Evolutionary conservation across 2,329 filamentous ascomycete genomes (phyloP).

Genomic region (Microsporum canis): DNA sequence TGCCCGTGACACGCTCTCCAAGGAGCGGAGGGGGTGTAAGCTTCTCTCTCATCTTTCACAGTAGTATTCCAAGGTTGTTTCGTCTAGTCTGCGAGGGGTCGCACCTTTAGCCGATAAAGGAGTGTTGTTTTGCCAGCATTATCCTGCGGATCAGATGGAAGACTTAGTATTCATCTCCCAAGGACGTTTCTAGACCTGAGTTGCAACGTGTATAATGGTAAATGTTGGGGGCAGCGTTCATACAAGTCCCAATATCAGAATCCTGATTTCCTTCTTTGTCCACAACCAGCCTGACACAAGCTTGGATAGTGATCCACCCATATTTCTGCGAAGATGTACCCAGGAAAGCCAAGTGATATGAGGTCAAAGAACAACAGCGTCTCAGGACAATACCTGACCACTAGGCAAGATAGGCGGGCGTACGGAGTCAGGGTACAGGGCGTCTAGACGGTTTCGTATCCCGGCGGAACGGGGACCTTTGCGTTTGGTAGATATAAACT

Average conservation of each 20-base stretch:
- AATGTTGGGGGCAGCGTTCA: constrained; percentile 23
- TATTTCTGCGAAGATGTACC: constrained; percentile 19
- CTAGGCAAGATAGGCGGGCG: constrained; percentile 1
- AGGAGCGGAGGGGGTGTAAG: background rate
- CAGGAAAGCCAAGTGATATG: background rate
- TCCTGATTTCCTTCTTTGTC: constrained; percentile 95
- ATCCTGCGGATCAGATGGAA: constrained; percentile 50
- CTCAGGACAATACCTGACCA: background rate
- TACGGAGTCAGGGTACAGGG: background rate
- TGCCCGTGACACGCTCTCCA: background rate
- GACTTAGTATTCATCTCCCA: constrained; percentile 9
- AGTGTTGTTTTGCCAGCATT: constrained; percentile 98
- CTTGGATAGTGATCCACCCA: constrained; percentile 48
- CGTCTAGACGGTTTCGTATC: background rate
- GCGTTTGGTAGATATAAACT: background rate
- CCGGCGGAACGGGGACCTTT: background rate
- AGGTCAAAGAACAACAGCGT: background rate
- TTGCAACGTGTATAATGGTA: background rate
- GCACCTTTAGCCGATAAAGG: constrained; percentile 87
- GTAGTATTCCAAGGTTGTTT: background rate
- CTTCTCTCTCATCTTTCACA: background rate
- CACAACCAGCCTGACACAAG: constrained; percentile 61
- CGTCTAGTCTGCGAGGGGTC: constrained; percentile 4
- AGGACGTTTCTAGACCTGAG: background rate
- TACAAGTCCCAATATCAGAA: constrained; percentile 89